These are phyloP conservation scores for Microcyclospora tardicrescens DNA, from an alignment of 2,329 filamentous ascomycete species.

Conservation along the genomic window DNA sequence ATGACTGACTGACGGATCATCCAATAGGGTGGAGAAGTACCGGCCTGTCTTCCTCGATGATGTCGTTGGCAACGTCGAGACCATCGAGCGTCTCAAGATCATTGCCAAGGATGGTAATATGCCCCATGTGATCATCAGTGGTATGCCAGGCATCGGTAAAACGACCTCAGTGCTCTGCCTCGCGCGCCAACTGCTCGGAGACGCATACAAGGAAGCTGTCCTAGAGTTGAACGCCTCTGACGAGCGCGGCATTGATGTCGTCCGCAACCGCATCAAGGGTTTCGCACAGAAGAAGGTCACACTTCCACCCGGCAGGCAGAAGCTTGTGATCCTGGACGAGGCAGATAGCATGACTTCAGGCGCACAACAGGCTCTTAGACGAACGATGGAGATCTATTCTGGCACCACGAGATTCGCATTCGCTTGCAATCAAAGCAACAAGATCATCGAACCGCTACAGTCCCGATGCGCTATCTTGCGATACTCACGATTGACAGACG, in stretches of 20 bases:
- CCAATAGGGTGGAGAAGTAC: constrained; percentile 92
- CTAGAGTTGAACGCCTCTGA: constrained; percentile 93
- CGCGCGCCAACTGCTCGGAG: constrained; percentile 78
- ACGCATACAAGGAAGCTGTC: constrained; percentile 94
- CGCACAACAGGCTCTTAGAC: constrained; percentile 82
- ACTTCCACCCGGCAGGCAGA: constrained; percentile 76
- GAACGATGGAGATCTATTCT: constrained; percentile 98
- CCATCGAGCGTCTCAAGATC: constrained; percentile 92
- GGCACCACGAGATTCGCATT: constrained; percentile 95
- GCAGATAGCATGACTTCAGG: constrained; percentile 95
- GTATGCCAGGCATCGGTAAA: constrained; percentile 98
- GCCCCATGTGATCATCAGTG: constrained; percentile 98
- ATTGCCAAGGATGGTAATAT: constrained; percentile 98
- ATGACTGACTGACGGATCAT: constrained; percentile 2
- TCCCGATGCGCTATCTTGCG: constrained; percentile 91
- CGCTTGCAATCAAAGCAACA: constrained; percentile 96
- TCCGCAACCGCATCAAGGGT: constrained; percentile 92
- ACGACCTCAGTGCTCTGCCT: constrained; percentile 91
- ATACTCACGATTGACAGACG: constrained; percentile 84
- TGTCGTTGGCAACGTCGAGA: constrained; percentile 95
- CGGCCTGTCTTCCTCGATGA: constrained; percentile 89
- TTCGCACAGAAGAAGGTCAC: constrained; percentile 99
- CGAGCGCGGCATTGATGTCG: constrained; percentile 92
- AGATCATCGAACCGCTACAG: constrained; percentile 98
- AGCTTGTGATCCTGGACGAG: constrained; percentile 94